Conservation (phyloP, 148 eudicot genomes). For the Chenopodium berlandieri region DNA sequence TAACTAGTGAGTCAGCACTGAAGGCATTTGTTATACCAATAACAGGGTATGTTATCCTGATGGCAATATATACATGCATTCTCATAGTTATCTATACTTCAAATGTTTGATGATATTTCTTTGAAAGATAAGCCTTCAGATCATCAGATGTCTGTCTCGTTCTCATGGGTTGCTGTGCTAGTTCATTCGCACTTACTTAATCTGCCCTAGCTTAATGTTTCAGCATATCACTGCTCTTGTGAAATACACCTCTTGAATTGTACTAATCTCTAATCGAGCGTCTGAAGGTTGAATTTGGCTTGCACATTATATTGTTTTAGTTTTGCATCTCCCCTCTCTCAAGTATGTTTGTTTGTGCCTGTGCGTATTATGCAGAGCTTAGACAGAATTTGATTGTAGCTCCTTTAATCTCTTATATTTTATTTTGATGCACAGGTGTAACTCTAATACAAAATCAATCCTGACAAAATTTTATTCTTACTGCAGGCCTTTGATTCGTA, state of each 20-base stretch:
- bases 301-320: neutral
- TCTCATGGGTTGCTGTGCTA: neutral
- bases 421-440: neutral
- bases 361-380: neutral
- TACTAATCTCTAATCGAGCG: neutral
- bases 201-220: neutral
- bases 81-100: neutral
- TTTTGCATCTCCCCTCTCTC: neutral
- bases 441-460: neutral
- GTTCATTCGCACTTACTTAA: neutral
- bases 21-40: constrained; percentile 90
- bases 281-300: neutral
- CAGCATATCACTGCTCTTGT: neutral
- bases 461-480: constrained; percentile 7
- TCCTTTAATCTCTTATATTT: neutral
- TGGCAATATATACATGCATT: neutral
- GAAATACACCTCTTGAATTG: neutral
- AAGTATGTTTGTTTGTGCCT: neutral
- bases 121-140: neutral
- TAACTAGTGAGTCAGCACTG: constrained; percentile 81
- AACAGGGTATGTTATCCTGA: constrained; percentile 60
- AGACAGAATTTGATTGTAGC: neutral
- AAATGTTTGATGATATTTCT: neutral
- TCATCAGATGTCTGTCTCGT: neutral
- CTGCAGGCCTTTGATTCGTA: constrained; percentile 91